Evolutionary conservation across 768 basidiomycete genomes (phyloP), one percentile per base, ranked within the genome.

Genomic region (Dentipellis sp.): DNA sequence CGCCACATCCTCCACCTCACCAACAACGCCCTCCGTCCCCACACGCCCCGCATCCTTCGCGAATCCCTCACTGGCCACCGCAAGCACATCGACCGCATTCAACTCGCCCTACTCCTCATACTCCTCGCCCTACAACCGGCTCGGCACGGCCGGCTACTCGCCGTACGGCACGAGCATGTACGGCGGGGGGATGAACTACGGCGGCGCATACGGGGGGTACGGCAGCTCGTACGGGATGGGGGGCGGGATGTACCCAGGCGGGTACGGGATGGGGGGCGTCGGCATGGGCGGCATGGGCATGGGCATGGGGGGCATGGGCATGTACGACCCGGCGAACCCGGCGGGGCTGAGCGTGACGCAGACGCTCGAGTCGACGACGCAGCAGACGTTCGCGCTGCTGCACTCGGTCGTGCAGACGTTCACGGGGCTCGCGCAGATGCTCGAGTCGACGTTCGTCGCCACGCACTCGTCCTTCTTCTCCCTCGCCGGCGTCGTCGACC

Each of bases 391-490:
- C 65, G 79, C 88, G 29, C 84, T 99, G 56, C 76, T 99, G 29
- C 94, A 97, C 63, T 91, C 89, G 10, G 87, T 99, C 67, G 95
- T 99, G 47, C 90, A 92, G 64, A 97, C 94, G 4, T 95, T 98
- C 71, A 78, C 84, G 0, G 94, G 94, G 21, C 85, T 99, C 59
- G 87, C 95, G 0, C 95, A 98, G 68, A 94, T 99, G 84, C 85
- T 99, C 66, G 95, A 98, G 69, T 86, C 83, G 36, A 98, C 95
- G 5, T 97, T 95, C 72, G 90, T 97, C 86, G 95, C 95, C 2
- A 95, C 93, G 0, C 93, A 95, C 69, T 92, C 90, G 0, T 88
- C 85, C 9, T 95, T 95, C 72, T 95, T 94, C 68, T 92, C 93
- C 56, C 93, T 95, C 86, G 92, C 94, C 52, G 91, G 92, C 59